Evolutionary conservation across 495 filamentous ascomycete species (phyloP).

Genomic region (Neurospora intermedia): DNA sequence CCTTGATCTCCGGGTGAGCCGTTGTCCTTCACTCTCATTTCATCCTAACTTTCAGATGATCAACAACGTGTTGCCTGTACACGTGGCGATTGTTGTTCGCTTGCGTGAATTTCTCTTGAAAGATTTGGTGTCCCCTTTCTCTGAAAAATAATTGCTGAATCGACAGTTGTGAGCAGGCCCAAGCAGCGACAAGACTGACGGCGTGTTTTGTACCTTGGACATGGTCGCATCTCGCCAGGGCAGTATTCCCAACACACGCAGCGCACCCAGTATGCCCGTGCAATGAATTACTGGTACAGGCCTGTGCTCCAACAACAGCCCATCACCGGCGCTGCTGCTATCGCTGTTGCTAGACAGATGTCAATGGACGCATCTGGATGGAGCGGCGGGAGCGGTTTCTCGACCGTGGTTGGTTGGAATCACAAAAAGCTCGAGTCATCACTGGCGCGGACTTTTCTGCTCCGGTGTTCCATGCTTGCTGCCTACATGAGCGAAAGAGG

Average conservation of each 20-base stretch:
- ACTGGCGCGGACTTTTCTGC: constrained; percentile 4
- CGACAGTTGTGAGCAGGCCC: neutral
- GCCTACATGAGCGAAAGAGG: constrained; percentile 4
- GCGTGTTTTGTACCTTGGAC: neutral
- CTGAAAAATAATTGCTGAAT: neutral
- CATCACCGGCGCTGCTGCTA: neutral
- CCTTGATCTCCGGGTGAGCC: constrained; percentile 1
- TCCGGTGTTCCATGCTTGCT: neutral
- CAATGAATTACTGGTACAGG: no score
- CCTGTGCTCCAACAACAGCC: no score
- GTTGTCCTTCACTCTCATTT: neutral
- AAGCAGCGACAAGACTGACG: neutral
- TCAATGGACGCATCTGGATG: neutral
- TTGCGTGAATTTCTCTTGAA: neutral
- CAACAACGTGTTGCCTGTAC: neutral
- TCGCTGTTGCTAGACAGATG: neutral
- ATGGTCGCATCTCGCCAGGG: no score
- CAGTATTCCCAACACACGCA: no score
- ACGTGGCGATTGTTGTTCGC: neutral
- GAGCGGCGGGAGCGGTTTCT: neutral
- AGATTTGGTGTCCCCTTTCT: neutral
- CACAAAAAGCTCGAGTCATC: neutral
- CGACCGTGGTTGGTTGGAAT: neutral
- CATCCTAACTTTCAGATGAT: neutral
- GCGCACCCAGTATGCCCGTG: no score